A percentile compares a stretch with the other conserved stretches of the same genome.
phyloP scores from a whole-genome alignment of 257 asterid genomes.

The Jacaranda copaia region DNA sequence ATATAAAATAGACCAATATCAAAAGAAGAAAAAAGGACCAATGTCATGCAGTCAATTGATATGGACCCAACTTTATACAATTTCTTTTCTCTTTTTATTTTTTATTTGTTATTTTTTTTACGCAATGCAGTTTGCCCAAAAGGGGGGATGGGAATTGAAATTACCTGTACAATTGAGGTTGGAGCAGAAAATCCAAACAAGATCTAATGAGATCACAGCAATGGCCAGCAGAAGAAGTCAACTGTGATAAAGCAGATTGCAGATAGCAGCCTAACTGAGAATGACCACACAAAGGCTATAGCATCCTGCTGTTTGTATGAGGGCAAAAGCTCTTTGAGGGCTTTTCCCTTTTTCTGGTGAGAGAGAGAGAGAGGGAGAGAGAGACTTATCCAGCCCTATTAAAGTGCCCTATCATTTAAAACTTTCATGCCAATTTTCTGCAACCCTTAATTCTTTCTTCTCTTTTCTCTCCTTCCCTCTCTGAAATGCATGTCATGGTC shows the following conservation, averaged over 20 bases:
- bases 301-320: not conserved
- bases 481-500: conserved; percentile 31
- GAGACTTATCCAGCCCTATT: not conserved
- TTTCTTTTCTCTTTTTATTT: not conserved
- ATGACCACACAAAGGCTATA: conserved; percentile 28
- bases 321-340: conserved; percentile 26
- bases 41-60: too few relatives aligned
- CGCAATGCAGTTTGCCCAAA: not conserved
- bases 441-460: not conserved
- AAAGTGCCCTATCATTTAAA: conserved; percentile 32
- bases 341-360: not conserved
- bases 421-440: conserved; percentile 34
- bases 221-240: conserved; percentile 25
- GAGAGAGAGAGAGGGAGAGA: too few relatives aligned
- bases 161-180: not conserved
- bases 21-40: too few relatives aligned
- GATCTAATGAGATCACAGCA: conserved; percentile 24
- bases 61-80: too few relatives aligned
- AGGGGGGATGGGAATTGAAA: not conserved
- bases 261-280: conserved; percentile 40
- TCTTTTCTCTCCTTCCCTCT: not conserved
- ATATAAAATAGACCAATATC: too few relatives aligned
- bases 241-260: conserved; percentile 30
- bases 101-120: not conserved
- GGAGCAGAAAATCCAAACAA: conserved; percentile 31